Base-by-base conservation (phyloP, 805 yeast genomes). In the Candida jianshihensis region DNA sequence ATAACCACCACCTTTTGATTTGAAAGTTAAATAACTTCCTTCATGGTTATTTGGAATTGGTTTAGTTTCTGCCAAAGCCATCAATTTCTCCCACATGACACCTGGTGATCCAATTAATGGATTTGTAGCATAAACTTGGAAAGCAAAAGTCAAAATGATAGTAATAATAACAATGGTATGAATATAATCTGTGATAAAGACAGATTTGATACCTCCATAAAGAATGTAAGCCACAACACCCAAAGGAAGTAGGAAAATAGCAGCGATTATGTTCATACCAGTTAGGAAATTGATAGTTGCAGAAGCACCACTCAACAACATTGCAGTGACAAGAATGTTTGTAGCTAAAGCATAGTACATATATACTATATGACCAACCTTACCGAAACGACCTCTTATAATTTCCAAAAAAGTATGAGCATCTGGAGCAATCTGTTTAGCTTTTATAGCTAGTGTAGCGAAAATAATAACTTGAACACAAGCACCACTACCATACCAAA, bases 331-430 rank as follows among this genome's bases (percentile, higher is more conserved):
- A 42, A 89, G 68, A 42, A 89, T 76, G 56, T 89, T 89, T 25
- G 96, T 86, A 6, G 89, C 89, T 37, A 86, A 62, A 1, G 92
- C 96, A 64, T 84, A 88, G 57, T 81, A 79, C 56, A 84, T 66
- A 57, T 66, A 83, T 6, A 79, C 75, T 19, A 60, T 60, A 55
- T 89, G 97, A 6, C 89, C 81, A 15, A 61, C 49, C n/a, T 70
- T 63, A 15, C 97, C 97, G 53, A 85, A 89, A 43, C 97, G 70
- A 1, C 77, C 81, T 48, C 73, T 77, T 46, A 89, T 73, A 37
- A 88, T 82, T 61, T 89, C 97, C 47, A 87, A 67, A 59, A 83
- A 89, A 1, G 96, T 87, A 62, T 89, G 97, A 2, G 94, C 94
- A 33, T 78, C 81, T 4, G 97, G 96, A 12, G 96, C 96, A 46